Evolutionary conservation across 306 rosid species (phyloP), one percentile per base, ranked within the genome.

Genomic region (Sophora flavescens): DNA sequence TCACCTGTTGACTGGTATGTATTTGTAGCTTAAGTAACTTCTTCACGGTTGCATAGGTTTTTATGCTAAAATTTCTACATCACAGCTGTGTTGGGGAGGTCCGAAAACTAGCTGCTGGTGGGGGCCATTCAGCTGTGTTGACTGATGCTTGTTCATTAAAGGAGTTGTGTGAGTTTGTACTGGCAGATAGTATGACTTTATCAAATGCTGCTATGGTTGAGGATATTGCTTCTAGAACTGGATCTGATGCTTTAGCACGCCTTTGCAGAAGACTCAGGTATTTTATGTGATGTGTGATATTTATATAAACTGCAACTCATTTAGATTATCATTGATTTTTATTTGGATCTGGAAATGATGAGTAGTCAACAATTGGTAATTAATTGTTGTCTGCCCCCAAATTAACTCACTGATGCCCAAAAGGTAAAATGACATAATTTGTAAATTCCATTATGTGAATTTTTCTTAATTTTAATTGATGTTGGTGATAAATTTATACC

Each of bases 41-140:
- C 51, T 61, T 47, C 48, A 17, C 26, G 44, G 45, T 70, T 33
- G n/a, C 72, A 7, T 39, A 28, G 72, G 60, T 9, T 64, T 35
- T 60, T 82, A 53, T 75, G 74, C 38, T 74, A 66, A 85, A 71
- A 69, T 53, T 63, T 57, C 52, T 45, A 38, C 10, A 44, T 62
- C 75, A 39, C 84, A 94, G 98, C 92, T 94, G 98, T 18, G 91
- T 94, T 50, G 98, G 98, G 71, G 95, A 87, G 80, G 96, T 94
- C 48, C 88, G 95, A 41, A 94, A 94, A 88, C 87, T 94, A 75
- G 97, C 94, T 59, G 98, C 98, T 64, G 98, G 98, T 60, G 97
- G 98, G 42, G 98, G 98, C 39, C 97, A 94, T 88, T 94, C 98
- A 33, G 97, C 97, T 44, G 97, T 90, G 75, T 78, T 94, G 85